Evolutionary conservation across 306 rosid species (phyloP).

Genomic region (Casuarina glauca): DNA sequence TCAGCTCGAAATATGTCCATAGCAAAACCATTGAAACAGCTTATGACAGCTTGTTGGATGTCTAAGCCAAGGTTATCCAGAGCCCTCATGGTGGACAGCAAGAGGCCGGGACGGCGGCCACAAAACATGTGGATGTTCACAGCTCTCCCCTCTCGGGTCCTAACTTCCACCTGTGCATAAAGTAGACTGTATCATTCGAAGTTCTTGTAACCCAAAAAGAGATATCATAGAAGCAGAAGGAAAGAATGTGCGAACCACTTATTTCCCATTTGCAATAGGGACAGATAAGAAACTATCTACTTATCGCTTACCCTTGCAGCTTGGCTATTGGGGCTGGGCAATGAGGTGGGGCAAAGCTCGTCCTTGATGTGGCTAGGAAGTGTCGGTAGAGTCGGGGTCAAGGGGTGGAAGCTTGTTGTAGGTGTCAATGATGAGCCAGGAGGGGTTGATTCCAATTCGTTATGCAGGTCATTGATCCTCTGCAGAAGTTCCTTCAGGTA

Average conservation of each 20-base stretch:
- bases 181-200: constrained; percentile 2
- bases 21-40: constrained; percentile 96
- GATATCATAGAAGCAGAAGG: neutral
- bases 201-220: neutral
- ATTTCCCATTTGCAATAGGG: neutral
- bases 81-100: constrained; percentile 92
- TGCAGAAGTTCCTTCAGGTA: constrained; percentile 90
- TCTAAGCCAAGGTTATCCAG: constrained; percentile 82
- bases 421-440: constrained; percentile 67
- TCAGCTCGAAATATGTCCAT: constrained; percentile 88
- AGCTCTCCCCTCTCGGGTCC: constrained; percentile 79
- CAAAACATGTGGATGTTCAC: constrained; percentile 96
- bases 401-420: constrained; percentile 66
- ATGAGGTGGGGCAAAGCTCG: constrained; percentile 74
- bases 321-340: constrained; percentile 78
- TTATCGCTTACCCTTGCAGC: constrained; percentile 67
- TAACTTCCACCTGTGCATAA: constrained; percentile 68
- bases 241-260: neutral
- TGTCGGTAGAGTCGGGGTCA: constrained; percentile 76
- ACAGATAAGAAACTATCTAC: too few relatives aligned
- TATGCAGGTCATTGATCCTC: constrained; percentile 81
- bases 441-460: constrained; percentile 75
- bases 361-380: constrained; percentile 75
- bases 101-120: constrained; percentile 70
- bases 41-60: constrained; percentile 92